These are phyloP conservation scores for Apiospora pterosperma DNA, from an alignment of 2,329 filamentous ascomycete genomes.

Conservation along the genomic window DNA sequence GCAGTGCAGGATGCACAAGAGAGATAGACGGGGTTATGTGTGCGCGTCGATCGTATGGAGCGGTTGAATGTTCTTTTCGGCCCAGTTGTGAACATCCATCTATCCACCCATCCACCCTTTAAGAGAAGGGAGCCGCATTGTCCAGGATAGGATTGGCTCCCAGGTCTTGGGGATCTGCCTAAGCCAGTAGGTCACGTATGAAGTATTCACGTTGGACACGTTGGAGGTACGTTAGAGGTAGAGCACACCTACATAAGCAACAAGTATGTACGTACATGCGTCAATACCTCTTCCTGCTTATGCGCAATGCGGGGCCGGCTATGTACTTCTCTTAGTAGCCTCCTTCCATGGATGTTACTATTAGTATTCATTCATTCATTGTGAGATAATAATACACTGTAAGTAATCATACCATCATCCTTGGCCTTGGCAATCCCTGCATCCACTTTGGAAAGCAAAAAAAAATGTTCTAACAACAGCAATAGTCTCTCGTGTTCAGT, in stretches of 20 bases:
- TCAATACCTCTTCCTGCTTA: background rate
- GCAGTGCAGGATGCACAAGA: background rate
- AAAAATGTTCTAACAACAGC: background rate
- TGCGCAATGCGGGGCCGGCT: background rate
- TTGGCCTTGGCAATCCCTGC: background rate
- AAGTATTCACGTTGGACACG: background rate
- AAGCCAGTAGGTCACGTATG: background rate
- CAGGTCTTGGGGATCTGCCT: conserved; percentile 1
- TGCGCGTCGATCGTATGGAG: background rate
- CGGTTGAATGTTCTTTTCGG: background rate
- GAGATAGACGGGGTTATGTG: background rate
- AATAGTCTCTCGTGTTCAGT: background rate
- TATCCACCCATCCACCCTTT: background rate
- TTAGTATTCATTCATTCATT: background rate
- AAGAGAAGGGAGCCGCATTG: conserved; percentile 1
- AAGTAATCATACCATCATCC: background rate
- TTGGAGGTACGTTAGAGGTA: background rate
- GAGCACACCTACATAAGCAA: background rate
- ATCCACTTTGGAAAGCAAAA: background rate
- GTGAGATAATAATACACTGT: background rate
- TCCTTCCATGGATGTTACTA: background rate
- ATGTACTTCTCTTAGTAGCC: background rate
- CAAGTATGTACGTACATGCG: background rate
- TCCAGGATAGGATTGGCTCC: conserved; percentile 1
- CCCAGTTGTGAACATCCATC: background rate